Percentiles rank a stretch among this genome's conserved stretches.
phyloP scores from a whole-genome alignment of 163 green algal species.

The Prototheca stagnorum region DNA sequence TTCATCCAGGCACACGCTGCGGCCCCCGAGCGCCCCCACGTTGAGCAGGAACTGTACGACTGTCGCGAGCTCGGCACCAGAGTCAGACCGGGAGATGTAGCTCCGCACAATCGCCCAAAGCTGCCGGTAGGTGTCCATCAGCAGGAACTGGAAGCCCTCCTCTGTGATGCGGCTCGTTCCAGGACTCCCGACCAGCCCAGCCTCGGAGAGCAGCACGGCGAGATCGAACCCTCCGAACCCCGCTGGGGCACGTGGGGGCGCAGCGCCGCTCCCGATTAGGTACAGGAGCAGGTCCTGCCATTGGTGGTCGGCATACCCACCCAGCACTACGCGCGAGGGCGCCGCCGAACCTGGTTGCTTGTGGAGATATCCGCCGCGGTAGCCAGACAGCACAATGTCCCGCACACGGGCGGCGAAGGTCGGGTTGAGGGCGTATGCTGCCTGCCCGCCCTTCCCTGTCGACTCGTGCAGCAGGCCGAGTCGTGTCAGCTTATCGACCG shows the following conservation, averaged over 20 bases:
- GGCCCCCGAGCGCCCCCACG: too few relatives aligned
- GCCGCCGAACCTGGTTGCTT: too few relatives aligned
- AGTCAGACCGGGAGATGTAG: conserved; percentile 28
- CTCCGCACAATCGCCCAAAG: conserved; percentile 61
- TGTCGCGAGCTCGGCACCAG: too few relatives aligned
- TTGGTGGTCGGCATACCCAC: not conserved
- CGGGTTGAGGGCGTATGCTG: conserved; percentile 4
- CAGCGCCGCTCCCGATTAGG: not conserved
- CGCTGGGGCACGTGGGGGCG: not conserved
- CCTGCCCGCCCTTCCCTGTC: not conserved
- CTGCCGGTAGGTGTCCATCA: conserved; percentile 54
- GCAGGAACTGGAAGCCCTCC: conserved; percentile 59
- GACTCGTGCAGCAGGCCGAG: conserved; percentile 25
- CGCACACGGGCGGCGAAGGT: too few relatives aligned
- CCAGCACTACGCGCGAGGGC: too few relatives aligned
- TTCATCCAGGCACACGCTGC: not conserved
- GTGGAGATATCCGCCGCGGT: too few relatives aligned
- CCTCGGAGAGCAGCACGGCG: not conserved
- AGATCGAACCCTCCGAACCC: not conserved
- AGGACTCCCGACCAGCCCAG: conserved; percentile 7
- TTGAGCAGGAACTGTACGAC: not conserved
- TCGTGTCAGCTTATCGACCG: conserved; percentile 17
- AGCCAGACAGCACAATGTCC: too few relatives aligned
- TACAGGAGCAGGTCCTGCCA: conserved; percentile 7
- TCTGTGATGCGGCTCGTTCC: conserved; percentile 29